A percentile compares a stretch with the other conserved stretches of the same genome.
Evolutionary conservation across 225 moss, liverwort and hornwort species (phyloP).

Genomic region (Physcomitrellopsis africana): DNA sequence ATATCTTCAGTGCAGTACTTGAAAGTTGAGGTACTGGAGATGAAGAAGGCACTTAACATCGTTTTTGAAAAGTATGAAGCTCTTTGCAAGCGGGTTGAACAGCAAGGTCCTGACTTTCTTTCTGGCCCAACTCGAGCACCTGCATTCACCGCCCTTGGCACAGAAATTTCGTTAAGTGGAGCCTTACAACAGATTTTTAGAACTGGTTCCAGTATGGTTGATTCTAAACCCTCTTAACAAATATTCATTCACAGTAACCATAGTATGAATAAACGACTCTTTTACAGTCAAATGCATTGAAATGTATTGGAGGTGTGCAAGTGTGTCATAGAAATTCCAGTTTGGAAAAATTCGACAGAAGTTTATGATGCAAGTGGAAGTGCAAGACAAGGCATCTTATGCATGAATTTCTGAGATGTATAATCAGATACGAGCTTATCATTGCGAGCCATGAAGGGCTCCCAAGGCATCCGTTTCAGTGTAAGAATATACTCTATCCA

Average conservation of each 20-base stretch:
- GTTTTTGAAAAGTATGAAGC: slow-evolving; percentile 70
- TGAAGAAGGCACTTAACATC: slow-evolving; percentile 69
- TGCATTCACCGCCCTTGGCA: slow-evolving; percentile 31
- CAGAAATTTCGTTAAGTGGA: slow-evolving; percentile 47
- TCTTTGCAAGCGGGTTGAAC: slow-evolving; percentile 63
- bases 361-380: slow-evolving; percentile 8
- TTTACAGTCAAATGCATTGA: neutral
- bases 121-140: slow-evolving; percentile 22
- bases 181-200: slow-evolving; percentile 57
- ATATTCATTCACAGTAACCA: neutral
- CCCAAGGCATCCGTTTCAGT: neutral
- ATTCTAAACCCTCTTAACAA: slow-evolving; percentile 28
- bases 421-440: slow-evolving; percentile 4
- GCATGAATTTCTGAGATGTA: neutral
- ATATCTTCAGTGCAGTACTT: slow-evolving; percentile 64
- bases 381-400: neutral
- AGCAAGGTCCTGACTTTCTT: slow-evolving; percentile 63
- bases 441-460: slow-evolving; percentile 14
- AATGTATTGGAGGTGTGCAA: neutral
- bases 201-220: slow-evolving; percentile 37
- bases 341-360: neutral
- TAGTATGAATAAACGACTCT: neutral
- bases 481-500: neutral
- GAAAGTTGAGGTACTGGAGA: slow-evolving; percentile 77
- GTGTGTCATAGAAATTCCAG: slow-evolving; percentile 6